A percentile compares a stretch with the other conserved stretches of the same genome.
These are phyloP conservation scores for Graphilbum ipis-grandicollis DNA, from an alignment of 2,329 filamentous ascomycete species.

Conservation along the genomic window DNA sequence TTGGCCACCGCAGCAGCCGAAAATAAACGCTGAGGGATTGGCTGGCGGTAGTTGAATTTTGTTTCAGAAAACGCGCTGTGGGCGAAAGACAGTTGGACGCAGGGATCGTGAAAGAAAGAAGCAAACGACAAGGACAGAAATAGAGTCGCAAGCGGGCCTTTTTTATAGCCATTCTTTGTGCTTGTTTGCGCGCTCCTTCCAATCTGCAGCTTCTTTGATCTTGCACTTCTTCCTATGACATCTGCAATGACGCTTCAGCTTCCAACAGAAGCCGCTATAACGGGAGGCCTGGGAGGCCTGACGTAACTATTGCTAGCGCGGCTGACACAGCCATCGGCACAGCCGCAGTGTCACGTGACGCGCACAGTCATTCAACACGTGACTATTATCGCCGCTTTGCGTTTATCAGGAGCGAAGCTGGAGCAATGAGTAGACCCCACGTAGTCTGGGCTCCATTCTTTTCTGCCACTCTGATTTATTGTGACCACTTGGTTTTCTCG, in stretches of 20 bases:
- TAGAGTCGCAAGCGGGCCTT: too few relatives aligned
- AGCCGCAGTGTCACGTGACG: background rate
- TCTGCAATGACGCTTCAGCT: too few relatives aligned
- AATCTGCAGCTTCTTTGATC: too few relatives aligned
- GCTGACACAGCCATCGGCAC: background rate
- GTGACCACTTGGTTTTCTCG: background rate
- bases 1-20: too few relatives aligned
- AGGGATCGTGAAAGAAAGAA: background rate
- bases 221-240: background rate
- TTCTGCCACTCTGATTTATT: constrained; percentile 1
- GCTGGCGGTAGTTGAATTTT: constrained; percentile 2
- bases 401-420: background rate
- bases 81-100: background rate
- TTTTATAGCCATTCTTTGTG: too few relatives aligned
- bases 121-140: too few relatives aligned
- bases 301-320: background rate
- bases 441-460: constrained; percentile 4
- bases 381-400: background rate
- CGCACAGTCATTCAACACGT: too few relatives aligned
- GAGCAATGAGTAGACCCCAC: constrained; percentile 7
- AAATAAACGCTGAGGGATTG: too few relatives aligned
- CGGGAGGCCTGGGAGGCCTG: background rate
- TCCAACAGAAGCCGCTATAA: background rate
- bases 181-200: too few relatives aligned
- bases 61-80: constrained; percentile 9